A percentile compares a stretch with the other conserved stretches of the same genome.
Conservation (phyloP, 148 eudicot genomes). For the Nyssa sinensis region DNA sequence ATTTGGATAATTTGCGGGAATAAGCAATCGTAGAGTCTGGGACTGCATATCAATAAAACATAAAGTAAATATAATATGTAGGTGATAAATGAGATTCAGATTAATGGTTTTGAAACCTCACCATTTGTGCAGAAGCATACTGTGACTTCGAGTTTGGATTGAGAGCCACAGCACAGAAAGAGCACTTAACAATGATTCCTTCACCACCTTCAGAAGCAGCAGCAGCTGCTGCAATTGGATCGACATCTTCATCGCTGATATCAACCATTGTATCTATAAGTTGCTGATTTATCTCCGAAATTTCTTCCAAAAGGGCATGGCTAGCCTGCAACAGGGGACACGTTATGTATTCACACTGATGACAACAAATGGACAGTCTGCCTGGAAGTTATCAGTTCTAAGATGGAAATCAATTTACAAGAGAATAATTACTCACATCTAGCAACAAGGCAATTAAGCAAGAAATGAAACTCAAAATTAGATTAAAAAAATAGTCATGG, state of each 20-base stretch:
- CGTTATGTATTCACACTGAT: neutral
- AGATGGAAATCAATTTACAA: neutral
- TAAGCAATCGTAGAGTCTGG: conserved; percentile 74
- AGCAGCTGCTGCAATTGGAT: conserved; percentile 38
- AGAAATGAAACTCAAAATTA: neutral
- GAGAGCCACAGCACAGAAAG: conserved; percentile 71
- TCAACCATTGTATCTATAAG: conserved; percentile 79
- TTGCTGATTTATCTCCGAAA: conserved; percentile 65
- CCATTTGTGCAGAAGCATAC: conserved; percentile 87
- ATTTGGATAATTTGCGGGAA: conserved; percentile 87
- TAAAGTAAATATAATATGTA: conserved; percentile 19
- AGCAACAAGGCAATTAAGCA: neutral
- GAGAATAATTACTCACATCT: neutral
- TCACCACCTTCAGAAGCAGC: conserved; percentile 58
- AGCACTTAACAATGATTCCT: conserved; percentile 78
- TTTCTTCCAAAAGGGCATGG: conserved; percentile 67
- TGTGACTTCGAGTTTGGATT: conserved; percentile 74
- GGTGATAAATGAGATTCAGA: neutral
- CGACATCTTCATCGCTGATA: conserved; percentile 48
- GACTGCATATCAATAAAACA: conserved; percentile 53
- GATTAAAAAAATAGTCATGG: neutral
- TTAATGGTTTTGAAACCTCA: conserved; percentile 25
- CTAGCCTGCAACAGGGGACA: conserved; percentile 47
- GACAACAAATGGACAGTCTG: too few species aligned
- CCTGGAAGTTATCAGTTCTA: too few species aligned